Conservation (phyloP, 2,329 filamentous ascomycete species). For the Arthrobotrys iridis region DNA sequence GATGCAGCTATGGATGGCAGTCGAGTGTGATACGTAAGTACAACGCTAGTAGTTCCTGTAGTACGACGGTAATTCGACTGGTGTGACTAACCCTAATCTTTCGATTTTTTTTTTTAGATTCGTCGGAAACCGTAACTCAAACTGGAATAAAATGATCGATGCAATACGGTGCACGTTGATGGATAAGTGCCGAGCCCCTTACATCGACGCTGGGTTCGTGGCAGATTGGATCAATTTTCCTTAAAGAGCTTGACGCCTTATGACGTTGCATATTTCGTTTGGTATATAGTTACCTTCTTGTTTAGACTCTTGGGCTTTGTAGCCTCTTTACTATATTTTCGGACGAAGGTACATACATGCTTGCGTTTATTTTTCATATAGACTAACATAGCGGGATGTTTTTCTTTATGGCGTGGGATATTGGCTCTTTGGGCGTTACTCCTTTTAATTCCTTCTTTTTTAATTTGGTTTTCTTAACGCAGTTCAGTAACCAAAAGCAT, state of each 20-base stretch:
- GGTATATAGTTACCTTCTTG: not conserved
- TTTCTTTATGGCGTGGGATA: not conserved
- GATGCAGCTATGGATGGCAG: constrained; percentile 50
- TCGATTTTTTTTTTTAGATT: constrained; percentile 28
- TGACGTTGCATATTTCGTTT: not conserved
- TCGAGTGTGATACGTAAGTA: constrained; percentile 52
- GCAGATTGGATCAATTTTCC: constrained; percentile 53
- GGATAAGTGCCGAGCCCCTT: constrained; percentile 44
- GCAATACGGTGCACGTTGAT: constrained; percentile 44
- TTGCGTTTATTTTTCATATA: constrained; percentile 4
- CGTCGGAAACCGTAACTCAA: constrained; percentile 50
- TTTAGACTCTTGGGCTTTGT: not conserved
- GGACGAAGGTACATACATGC: not conserved
- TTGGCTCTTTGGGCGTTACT: not conserved
- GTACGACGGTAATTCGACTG: not conserved
- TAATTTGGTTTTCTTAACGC: not conserved
- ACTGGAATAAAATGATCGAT: constrained; percentile 53
- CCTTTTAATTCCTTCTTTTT: not conserved
- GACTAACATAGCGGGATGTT: constrained; percentile 9
- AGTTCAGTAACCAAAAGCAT: not conserved
- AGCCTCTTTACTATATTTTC: not conserved
- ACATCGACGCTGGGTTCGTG: constrained; percentile 42
- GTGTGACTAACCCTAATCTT: not conserved
- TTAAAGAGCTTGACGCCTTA: not conserved
- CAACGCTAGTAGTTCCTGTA: not conserved